Evolutionary conservation across 192 early-diverging fungal species (phyloP).

Genomic region (Entophlyctis helioformis): DNA sequence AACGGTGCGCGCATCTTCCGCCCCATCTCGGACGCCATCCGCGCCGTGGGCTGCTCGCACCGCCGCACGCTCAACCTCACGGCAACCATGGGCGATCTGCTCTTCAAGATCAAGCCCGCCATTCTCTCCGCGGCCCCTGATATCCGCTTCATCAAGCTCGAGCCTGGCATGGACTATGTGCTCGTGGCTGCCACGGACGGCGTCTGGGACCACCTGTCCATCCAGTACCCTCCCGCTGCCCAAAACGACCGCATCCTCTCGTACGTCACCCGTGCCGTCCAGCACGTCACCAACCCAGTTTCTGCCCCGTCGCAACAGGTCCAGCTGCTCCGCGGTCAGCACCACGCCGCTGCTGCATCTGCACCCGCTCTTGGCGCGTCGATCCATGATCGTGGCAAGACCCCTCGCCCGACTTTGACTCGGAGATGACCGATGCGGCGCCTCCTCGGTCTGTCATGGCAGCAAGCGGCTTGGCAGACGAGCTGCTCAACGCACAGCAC

Average conservation of each 20-base stretch:
- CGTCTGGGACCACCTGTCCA: conserved; percentile 46
- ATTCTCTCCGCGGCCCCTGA: conserved; percentile 36
- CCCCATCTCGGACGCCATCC: conserved; percentile 25
- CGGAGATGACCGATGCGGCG: neutral
- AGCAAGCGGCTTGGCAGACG: neutral
- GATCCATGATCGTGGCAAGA: neutral
- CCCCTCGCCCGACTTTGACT: neutral
- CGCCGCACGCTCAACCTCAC: conserved; percentile 44
- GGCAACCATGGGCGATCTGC: conserved; percentile 48
- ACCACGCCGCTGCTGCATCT: no score
- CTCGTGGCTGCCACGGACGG: conserved; percentile 44
- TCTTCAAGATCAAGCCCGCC: conserved; percentile 50
- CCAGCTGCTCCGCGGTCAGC: neutral
- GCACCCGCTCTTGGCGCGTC: neutral
- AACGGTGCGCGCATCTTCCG: conserved; percentile 37
- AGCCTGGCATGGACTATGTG: conserved; percentile 20
- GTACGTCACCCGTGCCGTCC: conserved; percentile 9
- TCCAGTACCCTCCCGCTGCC: conserved; percentile 11
- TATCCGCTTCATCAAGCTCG: conserved; percentile 30
- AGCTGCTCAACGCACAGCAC: neutral
- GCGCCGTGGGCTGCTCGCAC: conserved; percentile 40
- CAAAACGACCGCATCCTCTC: conserved; percentile 10
- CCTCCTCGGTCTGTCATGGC: neutral
- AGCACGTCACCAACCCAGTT: conserved; percentile 1
- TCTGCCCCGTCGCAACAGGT: conserved; percentile 3